Evolutionary conservation across 2,329 filamentous ascomycete species (phyloP), one percentile per base, ranked within the genome.

Genomic region (Fusarium continuum): DNA sequence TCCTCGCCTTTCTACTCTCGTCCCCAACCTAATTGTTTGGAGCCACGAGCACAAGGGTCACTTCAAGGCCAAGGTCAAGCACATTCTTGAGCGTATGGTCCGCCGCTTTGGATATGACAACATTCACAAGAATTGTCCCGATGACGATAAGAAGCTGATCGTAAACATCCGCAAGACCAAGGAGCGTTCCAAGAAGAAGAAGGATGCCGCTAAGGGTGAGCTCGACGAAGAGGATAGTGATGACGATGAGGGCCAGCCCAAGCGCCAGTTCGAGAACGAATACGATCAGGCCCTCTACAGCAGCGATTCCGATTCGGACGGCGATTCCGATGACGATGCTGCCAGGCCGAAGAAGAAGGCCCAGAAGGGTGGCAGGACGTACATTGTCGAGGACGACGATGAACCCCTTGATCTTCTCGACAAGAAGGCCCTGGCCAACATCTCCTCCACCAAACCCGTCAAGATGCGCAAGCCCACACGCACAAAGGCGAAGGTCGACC

Each of bases 1-100:
- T 29, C 89, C 92, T 5, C 87, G 93, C 20, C 85, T 99, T 29
- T 80, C 83, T 26, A 87, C 88, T 0, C 83, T 99, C 41, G 86
- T 99, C 3, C 92, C 93, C 4, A 96, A 96, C 76, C 82, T 98
- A 17, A 92, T 98, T 83, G 88, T 93, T 35, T 99, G 95, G 94
- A 93, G 91, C 74, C 92, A 97, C 76, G 95, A 99, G 78, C 96
- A 99, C 82, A 98, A 98, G 80, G 93, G 93, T 11, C 93, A 96
- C 74, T 95, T 99, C 80, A 92, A 94, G 72, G 89, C 91, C 44
- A 99, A 98, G 82, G 93, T 99, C 68, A 98, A 97, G 86, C 93
- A 97, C 73, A 98, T 99, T 64, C 81, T 99, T 14, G 95, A 99
- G 79, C 88, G 95, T 47, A 92, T 97, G 85, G 90, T 98, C 19